These are phyloP conservation scores for Abrus precatorius DNA, from an alignment of 306 rosid species.

Conservation along the genomic window DNA sequence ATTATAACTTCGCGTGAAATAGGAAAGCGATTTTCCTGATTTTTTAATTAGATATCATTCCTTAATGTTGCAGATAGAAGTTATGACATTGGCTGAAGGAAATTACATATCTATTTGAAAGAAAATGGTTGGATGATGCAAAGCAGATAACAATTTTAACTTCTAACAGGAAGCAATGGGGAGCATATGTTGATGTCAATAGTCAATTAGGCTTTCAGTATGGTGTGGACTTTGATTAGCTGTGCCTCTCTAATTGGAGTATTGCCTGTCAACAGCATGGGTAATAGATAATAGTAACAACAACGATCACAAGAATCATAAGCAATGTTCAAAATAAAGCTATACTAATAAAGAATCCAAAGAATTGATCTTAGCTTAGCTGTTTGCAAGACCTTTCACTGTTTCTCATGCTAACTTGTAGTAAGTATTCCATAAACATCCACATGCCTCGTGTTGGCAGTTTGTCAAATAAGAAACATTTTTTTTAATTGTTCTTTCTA, in stretches of 20 bases:
- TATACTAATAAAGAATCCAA: conserved; percentile 33
- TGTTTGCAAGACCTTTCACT: conserved; percentile 35
- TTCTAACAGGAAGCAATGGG: neutral
- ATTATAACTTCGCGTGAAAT: conserved; percentile 1
- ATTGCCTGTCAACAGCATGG: neutral
- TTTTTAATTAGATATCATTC: neutral
- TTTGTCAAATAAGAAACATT: neutral
- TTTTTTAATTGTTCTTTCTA: neutral
- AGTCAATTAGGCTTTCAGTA: conserved; percentile 22
- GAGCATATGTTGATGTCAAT: neutral
- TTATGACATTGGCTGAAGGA: conserved; percentile 23
- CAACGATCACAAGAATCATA: conserved; percentile 14
- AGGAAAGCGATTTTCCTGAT: conserved; percentile 19
- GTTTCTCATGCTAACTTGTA: conserved; percentile 29
- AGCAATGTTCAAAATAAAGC: neutral
- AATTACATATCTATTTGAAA: neutral
- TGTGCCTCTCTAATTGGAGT: conserved; percentile 1
- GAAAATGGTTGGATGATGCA: neutral
- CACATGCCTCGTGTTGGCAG: conserved; percentile 3
- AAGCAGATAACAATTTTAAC: neutral
- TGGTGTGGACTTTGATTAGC: neutral
- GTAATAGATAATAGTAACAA: neutral
- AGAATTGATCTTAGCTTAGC: conserved; percentile 32
- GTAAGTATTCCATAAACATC: neutral
- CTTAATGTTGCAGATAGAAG: neutral